Evolutionary conservation across 139 green algal genomes (phyloP).

Genomic region (Pleodorina starrii): DNA sequence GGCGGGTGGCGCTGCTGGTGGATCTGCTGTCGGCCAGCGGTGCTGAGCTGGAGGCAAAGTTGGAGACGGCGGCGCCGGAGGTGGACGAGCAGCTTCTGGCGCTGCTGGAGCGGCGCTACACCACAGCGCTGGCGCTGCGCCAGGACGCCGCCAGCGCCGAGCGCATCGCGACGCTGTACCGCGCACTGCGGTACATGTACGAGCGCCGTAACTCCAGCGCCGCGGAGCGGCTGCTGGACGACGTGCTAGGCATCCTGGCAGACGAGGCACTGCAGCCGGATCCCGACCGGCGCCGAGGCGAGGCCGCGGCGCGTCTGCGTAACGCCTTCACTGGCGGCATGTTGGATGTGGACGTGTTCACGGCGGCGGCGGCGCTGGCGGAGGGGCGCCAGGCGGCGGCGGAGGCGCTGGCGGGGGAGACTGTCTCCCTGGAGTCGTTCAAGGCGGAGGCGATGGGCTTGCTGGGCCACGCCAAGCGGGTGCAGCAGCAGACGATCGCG

Average conservation of each 20-base stretch:
- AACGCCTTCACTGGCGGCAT: slow-evolving; percentile 52
- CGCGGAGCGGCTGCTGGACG: slow-evolving; percentile 59
- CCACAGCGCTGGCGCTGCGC: not conserved
- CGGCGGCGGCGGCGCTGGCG: slow-evolving; percentile 47
- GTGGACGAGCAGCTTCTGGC: slow-evolving; percentile 14
- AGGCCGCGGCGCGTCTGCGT: slow-evolving; percentile 30
- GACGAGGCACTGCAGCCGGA: slow-evolving; percentile 14
- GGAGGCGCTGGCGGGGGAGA: slow-evolving; percentile 46
- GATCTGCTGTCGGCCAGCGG: slow-evolving; percentile 10
- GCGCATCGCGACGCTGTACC: slow-evolving; percentile 33
- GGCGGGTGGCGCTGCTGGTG: slow-evolving; percentile 29
- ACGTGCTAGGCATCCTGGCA: slow-evolving; percentile 58
- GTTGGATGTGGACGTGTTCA: slow-evolving; percentile 51
- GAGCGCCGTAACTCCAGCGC: slow-evolving; percentile 23
- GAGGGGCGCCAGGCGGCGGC: slow-evolving; percentile 22
- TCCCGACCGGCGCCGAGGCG: not conserved
- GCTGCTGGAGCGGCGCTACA: slow-evolving; percentile 38
- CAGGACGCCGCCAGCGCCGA: not conserved
- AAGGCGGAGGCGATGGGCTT: slow-evolving; percentile 39
- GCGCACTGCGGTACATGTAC: slow-evolving; percentile 42
- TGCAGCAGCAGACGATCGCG: slow-evolving; percentile 41
- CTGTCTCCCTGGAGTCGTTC: slow-evolving; percentile 47
- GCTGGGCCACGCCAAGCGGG: slow-evolving; percentile 33
- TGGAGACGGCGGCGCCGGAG: not conserved
- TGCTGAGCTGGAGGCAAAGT: slow-evolving; percentile 20